Percentiles rank a stretch among this genome's conserved stretches.
Conservation (phyloP, 768 basidiomycete genomes). For the Termitomyces sp. region DNA sequence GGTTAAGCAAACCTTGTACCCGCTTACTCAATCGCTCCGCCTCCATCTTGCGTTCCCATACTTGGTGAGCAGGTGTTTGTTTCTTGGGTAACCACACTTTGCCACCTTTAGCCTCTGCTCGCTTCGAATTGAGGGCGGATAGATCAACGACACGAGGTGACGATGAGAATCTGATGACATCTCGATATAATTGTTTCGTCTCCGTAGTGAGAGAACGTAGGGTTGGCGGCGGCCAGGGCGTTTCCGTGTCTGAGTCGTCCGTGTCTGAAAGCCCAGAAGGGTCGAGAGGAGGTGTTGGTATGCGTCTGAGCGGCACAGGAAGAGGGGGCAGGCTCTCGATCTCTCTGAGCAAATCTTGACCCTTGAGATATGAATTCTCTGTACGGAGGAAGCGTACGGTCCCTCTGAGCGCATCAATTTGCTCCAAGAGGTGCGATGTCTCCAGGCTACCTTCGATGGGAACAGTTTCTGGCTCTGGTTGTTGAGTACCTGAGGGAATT, state of each 20-base stretch:
- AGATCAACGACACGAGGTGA: constrained; percentile 86
- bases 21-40: constrained; percentile 69
- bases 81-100: constrained; percentile 80
- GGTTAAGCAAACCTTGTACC: constrained; percentile 69
- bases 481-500: constrained; percentile 43
- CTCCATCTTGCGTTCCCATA: constrained; percentile 74
- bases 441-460: constrained; percentile 81
- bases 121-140: constrained; percentile 53
- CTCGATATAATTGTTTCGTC: constrained; percentile 84
- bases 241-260: constrained; percentile 54
- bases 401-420: constrained; percentile 90
- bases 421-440: constrained; percentile 84
- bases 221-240: constrained; percentile 44
- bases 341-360: constrained; percentile 84
- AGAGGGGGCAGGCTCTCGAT: constrained; percentile 73
- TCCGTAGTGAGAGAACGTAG: constrained; percentile 74
- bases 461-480: constrained; percentile 57
- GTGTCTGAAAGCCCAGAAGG: constrained; percentile 69
- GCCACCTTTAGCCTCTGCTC: constrained; percentile 46
- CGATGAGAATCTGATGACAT: constrained; percentile 84
- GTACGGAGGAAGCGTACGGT: constrained; percentile 90
- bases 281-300: constrained; percentile 66
- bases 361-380: constrained; percentile 93
- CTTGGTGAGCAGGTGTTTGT: constrained; percentile 78
- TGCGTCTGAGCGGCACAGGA: constrained; percentile 43